A percentile compares a stretch with the other conserved stretches of the same genome.
Conservation (phyloP, 108 stramenopile species). For the Fragilaria crotonensis region DNA sequence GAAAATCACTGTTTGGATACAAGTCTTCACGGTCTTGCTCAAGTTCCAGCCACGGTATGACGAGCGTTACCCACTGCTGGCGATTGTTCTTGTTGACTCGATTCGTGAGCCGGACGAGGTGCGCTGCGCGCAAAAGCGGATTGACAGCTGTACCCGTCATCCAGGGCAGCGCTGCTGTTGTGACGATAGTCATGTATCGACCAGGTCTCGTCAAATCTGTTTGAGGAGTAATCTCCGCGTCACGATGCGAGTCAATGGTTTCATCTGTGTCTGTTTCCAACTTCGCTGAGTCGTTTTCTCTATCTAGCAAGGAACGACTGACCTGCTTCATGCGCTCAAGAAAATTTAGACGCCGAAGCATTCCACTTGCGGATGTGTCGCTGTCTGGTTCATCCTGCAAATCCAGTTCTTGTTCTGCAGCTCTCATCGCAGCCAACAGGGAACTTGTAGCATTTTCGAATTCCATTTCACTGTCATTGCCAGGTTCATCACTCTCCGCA, state of each 20-base stretch:
- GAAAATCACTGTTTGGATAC: constrained; percentile 44
- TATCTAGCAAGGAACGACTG: not conserved
- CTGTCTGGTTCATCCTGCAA: no score
- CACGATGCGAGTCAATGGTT: not conserved
- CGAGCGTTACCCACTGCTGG: constrained; percentile 44
- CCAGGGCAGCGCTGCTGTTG: constrained; percentile 82
- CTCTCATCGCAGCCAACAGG: no score
- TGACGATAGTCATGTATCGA: constrained; percentile 67
- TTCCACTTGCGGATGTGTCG: not conserved
- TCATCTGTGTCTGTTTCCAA: not conserved
- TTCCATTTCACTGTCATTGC: no score
- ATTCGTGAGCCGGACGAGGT: constrained; percentile 24
- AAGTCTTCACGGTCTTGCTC: constrained; percentile 45
- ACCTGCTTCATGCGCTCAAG: not conserved
- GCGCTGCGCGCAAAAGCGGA: constrained; percentile 61
- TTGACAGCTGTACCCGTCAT: constrained; percentile 88
- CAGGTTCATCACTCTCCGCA: no score
- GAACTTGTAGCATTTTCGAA: no score
- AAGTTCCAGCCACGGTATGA: constrained; percentile 78
- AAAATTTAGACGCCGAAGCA: not conserved
- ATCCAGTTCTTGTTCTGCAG: no score
- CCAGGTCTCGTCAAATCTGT: constrained; percentile 36
- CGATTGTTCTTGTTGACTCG: constrained; percentile 34
- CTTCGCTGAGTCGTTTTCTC: not conserved
- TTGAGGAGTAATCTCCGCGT: constrained; percentile 15